Evolutionary conservation across 2,329 filamentous ascomycete species (phyloP).

Genomic region (Colletotrichum limetticola): DNA sequence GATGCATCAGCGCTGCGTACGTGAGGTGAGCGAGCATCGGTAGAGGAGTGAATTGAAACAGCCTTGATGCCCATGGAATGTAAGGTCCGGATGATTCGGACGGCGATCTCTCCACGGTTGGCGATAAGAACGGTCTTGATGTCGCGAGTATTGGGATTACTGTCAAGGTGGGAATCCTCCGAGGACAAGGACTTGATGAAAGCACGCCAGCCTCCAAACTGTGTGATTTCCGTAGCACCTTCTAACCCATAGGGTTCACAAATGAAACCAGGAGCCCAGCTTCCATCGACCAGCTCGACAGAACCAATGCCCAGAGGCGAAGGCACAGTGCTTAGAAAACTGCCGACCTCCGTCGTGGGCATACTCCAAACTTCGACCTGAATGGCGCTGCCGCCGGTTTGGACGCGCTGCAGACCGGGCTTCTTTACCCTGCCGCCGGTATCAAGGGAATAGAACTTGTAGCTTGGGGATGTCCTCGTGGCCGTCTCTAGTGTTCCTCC

Average conservation of each 20-base stretch:
- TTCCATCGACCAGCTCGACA: conserved; percentile 45
- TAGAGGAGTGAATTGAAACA: conserved; percentile 75
- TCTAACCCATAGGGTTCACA: conserved; percentile 48
- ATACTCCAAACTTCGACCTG: conserved; percentile 50
- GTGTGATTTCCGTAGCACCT: conserved; percentile 45
- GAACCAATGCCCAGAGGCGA: conserved; percentile 49
- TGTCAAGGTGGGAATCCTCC: neutral
- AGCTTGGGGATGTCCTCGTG: conserved; percentile 44
- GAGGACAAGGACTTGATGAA: conserved; percentile 36
- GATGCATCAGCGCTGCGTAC: conserved; percentile 75
- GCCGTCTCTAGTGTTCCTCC: conserved; percentile 40
- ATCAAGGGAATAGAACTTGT: conserved; percentile 44
- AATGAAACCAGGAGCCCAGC: conserved; percentile 49
- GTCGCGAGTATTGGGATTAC: neutral
- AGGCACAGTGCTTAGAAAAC: conserved; percentile 46
- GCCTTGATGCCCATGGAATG: conserved; percentile 74
- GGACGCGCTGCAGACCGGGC: conserved; percentile 45
- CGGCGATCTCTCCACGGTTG: conserved; percentile 80
- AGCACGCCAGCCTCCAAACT: conserved; percentile 45
- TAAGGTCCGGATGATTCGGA: conserved; percentile 76
- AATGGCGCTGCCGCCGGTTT: conserved; percentile 40
- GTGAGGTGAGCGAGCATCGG: conserved; percentile 73
- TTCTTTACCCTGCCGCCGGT: conserved; percentile 38
- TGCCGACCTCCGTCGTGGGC: conserved; percentile 42
- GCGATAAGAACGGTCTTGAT: conserved; percentile 67